Base-by-base conservation (phyloP, 1,139 yeast genomes). In the Hansenula sp. region DNA sequence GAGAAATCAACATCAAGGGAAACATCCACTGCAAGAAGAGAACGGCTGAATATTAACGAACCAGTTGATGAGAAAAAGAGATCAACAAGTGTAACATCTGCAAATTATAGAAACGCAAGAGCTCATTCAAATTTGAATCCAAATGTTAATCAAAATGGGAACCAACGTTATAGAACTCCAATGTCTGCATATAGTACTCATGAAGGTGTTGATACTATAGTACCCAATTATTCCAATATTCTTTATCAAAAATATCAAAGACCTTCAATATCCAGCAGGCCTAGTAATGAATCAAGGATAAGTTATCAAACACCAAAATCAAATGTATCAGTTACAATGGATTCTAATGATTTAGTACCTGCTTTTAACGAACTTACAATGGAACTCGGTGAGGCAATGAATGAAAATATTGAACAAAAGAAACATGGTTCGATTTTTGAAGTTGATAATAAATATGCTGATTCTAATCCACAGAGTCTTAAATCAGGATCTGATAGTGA, bases 351-450 rank as follows among this genome's bases (percentile, higher is more conserved):
- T 13, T 18, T 50, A n/a, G 43, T 52, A 2, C 56, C 55, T 1
- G 56, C 55, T 0, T 50, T 51, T 33, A 48, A 46, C 19, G 50
- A 45, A 16, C 36, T 50, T 42, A 48, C 45, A 21, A 48, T 53
- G 40, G 55, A 51, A 25, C 13, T 53, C 7, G 53, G 40, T 8
- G 45, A 43, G 10, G 40, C 38, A 10, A 8, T 12, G n/a, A 24
- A 25, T 10, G 34, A 32, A 8, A n/a, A 24, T 26, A 9, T 8
- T 26, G 38, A 12, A 16, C 5, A 24, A 4, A n/a, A 24, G 18
- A 10, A 12, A 3, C 20, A 29, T 13, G n/a, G n/a, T n/a, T n/a
- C n/a, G n/a, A 10, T 12, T 18, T 19, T 16, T 13, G 16, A 22
- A 4, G 34, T 32, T 12, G 45, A 35, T 13, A 42, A 37, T 11